A percentile compares a stretch with the other conserved stretches of the same genome.
phyloP scores from a whole-genome alignment of 2,329 filamentous ascomycete species.

The Rutstroemia sp. region DNA sequence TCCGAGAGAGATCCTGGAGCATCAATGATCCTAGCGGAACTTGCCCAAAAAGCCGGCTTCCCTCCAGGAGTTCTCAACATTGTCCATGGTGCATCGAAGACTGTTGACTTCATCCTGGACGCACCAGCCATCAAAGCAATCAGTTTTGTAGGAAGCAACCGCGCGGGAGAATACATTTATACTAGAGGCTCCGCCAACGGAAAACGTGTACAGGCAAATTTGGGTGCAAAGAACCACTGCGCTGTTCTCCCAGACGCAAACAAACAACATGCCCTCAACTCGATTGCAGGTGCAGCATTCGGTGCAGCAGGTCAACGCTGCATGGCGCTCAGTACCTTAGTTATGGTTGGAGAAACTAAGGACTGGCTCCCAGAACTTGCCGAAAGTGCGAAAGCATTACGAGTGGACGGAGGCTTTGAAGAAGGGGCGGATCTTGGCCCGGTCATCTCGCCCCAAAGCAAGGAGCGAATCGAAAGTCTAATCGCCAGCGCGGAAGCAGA shows the following conservation, averaged over 20 bases:
- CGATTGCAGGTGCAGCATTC: conserved; percentile 76
- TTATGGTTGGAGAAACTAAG: conserved; percentile 79
- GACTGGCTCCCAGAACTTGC: conserved; percentile 74
- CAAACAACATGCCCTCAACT: conserved; percentile 84
- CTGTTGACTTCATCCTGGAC: conserved; percentile 81
- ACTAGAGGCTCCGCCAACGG: conserved; percentile 71
- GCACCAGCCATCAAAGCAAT: conserved; percentile 80
- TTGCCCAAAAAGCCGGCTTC: conserved; percentile 73
- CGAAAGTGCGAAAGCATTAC: conserved; percentile 64
- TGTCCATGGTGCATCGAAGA: conserved; percentile 71
- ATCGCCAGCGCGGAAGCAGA: conserved; percentile 73
- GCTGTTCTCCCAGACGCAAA: conserved; percentile 80
- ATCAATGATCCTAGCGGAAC: conserved; percentile 77
- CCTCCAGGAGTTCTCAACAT: conserved; percentile 77
- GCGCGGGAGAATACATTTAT: conserved; percentile 85
- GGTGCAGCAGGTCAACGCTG: conserved; percentile 79
- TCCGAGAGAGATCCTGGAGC: conserved; percentile 81
- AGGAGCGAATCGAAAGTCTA: conserved; percentile 68
- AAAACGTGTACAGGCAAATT: conserved; percentile 82
- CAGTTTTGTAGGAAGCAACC: conserved; percentile 80
- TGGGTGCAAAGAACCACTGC: conserved; percentile 85
- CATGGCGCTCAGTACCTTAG: conserved; percentile 78
- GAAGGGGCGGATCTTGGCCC: conserved; percentile 72
- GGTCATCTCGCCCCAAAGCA: conserved; percentile 73
- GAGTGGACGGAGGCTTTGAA: conserved; percentile 76